phyloP scores from a whole-genome alignment of 768 basidiomycete species.

The Solioccasus polychromus region DNA sequence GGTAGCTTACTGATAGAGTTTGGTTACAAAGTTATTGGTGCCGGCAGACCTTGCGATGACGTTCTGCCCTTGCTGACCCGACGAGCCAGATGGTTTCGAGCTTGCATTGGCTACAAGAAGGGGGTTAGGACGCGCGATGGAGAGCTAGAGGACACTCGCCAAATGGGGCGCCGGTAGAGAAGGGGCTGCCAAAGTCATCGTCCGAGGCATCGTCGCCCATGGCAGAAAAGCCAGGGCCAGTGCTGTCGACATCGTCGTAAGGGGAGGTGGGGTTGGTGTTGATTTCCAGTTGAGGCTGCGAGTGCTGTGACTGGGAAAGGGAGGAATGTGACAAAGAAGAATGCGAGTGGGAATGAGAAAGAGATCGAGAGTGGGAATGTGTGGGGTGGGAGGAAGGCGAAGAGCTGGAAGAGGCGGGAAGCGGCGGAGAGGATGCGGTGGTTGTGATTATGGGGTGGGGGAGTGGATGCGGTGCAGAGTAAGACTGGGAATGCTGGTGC shows the following conservation, averaged over 20 bases:
- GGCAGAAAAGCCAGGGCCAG: constrained; percentile 25
- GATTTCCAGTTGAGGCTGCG: constrained; percentile 30
- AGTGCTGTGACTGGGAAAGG: constrained; percentile 17
- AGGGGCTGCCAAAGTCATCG: constrained; percentile 22
- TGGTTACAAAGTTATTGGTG: constrained; percentile 83
- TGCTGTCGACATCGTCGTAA: constrained; percentile 63
- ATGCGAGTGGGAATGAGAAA: constrained; percentile 20
- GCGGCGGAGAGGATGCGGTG: constrained; percentile 29
- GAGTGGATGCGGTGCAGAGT: constrained; percentile 16
- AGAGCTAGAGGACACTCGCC: constrained; percentile 1
- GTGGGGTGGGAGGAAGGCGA: constrained; percentile 24
- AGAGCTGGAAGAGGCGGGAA: constrained; percentile 22
- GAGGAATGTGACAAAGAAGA: constrained; percentile 24
- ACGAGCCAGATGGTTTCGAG: constrained; percentile 15
- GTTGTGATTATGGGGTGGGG: constrained; percentile 34
- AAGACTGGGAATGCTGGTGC: constrained; percentile 27
- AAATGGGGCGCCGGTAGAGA: constrained; percentile 5
- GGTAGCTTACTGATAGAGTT: constrained; percentile 75
- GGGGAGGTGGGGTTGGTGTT: constrained; percentile 25
- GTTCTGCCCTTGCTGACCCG: constrained; percentile 42
- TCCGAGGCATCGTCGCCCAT: constrained; percentile 26
- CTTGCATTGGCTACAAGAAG: constrained; percentile 6
- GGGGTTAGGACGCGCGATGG: not conserved
- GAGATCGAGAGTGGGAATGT: constrained; percentile 19
- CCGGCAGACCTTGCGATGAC: constrained; percentile 63